Percentiles rank a stretch among this genome's conserved stretches.
These are phyloP conservation scores for Neopestalotiopsis sp. DNA, from an alignment of 2,329 filamentous ascomycete species.

Conservation along the genomic window DNA sequence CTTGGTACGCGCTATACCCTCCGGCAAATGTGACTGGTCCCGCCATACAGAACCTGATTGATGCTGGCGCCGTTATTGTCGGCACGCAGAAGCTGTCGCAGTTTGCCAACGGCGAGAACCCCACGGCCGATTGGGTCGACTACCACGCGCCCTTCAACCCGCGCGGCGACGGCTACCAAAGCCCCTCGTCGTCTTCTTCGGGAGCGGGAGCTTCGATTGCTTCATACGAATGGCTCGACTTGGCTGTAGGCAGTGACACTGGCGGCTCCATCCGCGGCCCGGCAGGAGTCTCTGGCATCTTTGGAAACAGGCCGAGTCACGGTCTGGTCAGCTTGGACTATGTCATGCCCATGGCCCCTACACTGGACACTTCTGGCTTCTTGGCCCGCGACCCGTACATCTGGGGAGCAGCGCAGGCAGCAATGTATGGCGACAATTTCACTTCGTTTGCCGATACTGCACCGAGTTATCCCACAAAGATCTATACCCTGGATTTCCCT, in stretches of 20 bases:
- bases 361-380: neutral
- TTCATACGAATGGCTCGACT: conserved; percentile 5
- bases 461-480: conserved; percentile 35
- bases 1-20: neutral
- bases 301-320: neutral
- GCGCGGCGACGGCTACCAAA: neutral
- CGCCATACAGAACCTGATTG: conserved; percentile 2
- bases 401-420: conserved; percentile 22
- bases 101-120: conserved; percentile 6
- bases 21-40: neutral
- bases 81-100: conserved; percentile 1
- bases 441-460: conserved; percentile 30
- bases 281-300: neutral
- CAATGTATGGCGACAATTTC: conserved; percentile 41
- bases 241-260: neutral
- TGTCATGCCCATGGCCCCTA: neutral
- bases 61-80: neutral
- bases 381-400: neutral
- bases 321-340: too few relatives aligned
- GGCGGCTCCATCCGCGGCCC: neutral
- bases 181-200: neutral
- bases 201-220: neutral
- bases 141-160: conserved; percentile 8
- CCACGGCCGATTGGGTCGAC: conserved; percentile 1
- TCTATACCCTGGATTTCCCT: conserved; percentile 39